Percentiles rank a stretch among this genome's conserved stretches.
Evolutionary conservation across 345 rosid species (phyloP).

Genomic region (Melaleuca quinquenervia): DNA sequence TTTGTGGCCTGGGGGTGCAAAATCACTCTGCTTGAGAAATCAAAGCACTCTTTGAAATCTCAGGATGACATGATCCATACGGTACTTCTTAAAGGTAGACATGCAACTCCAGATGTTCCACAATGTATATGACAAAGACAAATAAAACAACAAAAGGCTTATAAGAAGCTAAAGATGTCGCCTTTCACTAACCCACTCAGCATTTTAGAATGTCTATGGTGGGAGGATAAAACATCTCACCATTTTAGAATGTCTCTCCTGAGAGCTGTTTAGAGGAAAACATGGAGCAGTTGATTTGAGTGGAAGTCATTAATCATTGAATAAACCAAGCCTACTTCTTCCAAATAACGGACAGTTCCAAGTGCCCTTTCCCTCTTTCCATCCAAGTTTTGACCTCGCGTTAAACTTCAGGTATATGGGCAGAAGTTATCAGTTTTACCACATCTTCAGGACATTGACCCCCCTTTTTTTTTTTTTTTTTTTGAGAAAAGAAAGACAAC

Average conservation of each 20-base stretch:
- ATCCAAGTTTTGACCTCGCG: too few relatives aligned
- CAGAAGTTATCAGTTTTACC: too few relatives aligned
- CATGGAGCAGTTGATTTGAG: conserved; percentile 37
- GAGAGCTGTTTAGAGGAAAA: not conserved
- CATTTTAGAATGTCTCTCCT: not conserved
- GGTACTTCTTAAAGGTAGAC: too few relatives aligned
- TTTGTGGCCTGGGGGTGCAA: not conserved
- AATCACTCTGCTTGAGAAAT: not conserved
- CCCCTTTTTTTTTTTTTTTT: too few relatives aligned
- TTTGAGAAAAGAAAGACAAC: too few relatives aligned
- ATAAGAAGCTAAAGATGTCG: too few relatives aligned
- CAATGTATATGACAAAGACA: too few relatives aligned
- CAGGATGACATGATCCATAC: not conserved
- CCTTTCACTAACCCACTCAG: not conserved
- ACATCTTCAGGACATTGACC: too few relatives aligned
- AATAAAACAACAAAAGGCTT: too few relatives aligned
- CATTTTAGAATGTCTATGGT: rapidly evolving
- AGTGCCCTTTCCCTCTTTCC: too few relatives aligned
- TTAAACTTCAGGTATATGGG: too few relatives aligned
- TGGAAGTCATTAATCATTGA: conserved; percentile 48
- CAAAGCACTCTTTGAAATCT: not conserved
- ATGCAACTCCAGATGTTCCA: too few relatives aligned
- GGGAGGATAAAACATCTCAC: not conserved
- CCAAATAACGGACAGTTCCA: conserved; percentile 31
- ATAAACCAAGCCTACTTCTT: conserved; percentile 48